These are phyloP conservation scores for Salix purpurea DNA, from an alignment of 345 rosid genomes.

Conservation along the genomic window DNA sequence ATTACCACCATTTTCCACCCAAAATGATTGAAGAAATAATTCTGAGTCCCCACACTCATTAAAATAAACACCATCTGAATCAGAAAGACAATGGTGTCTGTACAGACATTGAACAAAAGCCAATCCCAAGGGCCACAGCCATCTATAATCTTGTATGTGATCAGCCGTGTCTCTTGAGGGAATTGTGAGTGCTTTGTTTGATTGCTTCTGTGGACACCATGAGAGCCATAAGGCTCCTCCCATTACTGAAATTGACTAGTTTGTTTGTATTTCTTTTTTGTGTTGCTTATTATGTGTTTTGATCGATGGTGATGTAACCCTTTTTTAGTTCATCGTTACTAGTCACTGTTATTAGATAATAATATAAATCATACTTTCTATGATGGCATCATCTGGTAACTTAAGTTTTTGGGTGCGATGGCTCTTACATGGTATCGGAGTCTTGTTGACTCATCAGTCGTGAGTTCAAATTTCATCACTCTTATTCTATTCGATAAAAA, in stretches of 20 bases:
- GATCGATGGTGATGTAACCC: slow-evolving; percentile 18
- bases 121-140: slow-evolving; percentile 10
- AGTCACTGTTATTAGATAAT: no score
- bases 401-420: no score
- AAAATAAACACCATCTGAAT: background rate
- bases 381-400: no score
- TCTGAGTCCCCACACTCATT: slow-evolving; percentile 14
- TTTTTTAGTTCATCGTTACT: background rate
- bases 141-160: background rate
- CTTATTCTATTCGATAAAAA: no score
- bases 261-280: slow-evolving; percentile 10
- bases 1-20: slow-evolving; percentile 32
- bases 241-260: slow-evolving; percentile 30
- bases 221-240: slow-evolving; percentile 11
- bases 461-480: accelerated
- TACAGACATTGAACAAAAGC: slow-evolving; percentile 13
- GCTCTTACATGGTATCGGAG: no score
- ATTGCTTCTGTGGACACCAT: slow-evolving; percentile 23
- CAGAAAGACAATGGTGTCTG: background rate
- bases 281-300: background rate
- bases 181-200: slow-evolving; percentile 23
- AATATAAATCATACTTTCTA: no score
- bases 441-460: no score
- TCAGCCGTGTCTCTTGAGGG: slow-evolving; percentile 2
- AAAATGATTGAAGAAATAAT: slow-evolving; percentile 56